phyloP scores from a whole-genome alignment of 768 basidiomycete species.

The Tremella fuciformis region DNA sequence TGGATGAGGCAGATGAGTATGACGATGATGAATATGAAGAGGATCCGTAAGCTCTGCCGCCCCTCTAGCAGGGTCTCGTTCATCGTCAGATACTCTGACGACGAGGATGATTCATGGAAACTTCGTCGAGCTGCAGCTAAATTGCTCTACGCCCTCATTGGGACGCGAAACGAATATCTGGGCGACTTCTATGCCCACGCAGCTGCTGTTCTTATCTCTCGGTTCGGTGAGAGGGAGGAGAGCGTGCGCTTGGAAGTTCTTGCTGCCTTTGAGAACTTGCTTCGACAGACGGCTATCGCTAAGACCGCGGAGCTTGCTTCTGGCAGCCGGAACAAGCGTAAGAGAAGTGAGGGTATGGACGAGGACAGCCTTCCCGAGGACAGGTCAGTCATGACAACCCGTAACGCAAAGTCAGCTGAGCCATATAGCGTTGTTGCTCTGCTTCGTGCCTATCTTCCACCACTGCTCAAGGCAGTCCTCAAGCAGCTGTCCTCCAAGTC shows the following conservation, averaged over 20 bases:
- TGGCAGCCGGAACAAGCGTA: slow-evolving; percentile 54
- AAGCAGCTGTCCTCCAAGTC: slow-evolving; percentile 84
- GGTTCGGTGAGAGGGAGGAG: slow-evolving; percentile 92
- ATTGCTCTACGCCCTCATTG: slow-evolving; percentile 75
- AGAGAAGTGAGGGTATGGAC: slow-evolving; percentile 54
- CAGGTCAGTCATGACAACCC: slow-evolving; percentile 28
- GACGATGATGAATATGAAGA: slow-evolving; percentile 75
- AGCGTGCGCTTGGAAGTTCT: slow-evolving; percentile 91
- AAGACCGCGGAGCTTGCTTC: slow-evolving; percentile 55
- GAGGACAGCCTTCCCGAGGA: slow-evolving; percentile 52
- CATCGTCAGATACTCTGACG: slow-evolving; percentile 77
- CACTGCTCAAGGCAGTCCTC: slow-evolving; percentile 73
- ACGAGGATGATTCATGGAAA: slow-evolving; percentile 98
- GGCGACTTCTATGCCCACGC: slow-evolving; percentile 74
- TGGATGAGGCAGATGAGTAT: slow-evolving; percentile 57
- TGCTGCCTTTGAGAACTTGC: slow-evolving; percentile 74
- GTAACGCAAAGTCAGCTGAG: not conserved
- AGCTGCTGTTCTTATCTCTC: slow-evolving; percentile 81
- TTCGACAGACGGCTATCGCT: slow-evolving; percentile 70
- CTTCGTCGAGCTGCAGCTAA: slow-evolving; percentile 92
- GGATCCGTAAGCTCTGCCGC: slow-evolving; percentile 61
- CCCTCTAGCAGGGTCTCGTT: not conserved
- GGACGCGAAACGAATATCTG: slow-evolving; percentile 85
- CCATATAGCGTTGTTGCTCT: slow-evolving; percentile 23
- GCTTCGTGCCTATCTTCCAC: slow-evolving; percentile 64